Evolutionary conservation across 768 basidiomycete species (phyloP).

Genomic region (Kwoniella dendrophila): DNA sequence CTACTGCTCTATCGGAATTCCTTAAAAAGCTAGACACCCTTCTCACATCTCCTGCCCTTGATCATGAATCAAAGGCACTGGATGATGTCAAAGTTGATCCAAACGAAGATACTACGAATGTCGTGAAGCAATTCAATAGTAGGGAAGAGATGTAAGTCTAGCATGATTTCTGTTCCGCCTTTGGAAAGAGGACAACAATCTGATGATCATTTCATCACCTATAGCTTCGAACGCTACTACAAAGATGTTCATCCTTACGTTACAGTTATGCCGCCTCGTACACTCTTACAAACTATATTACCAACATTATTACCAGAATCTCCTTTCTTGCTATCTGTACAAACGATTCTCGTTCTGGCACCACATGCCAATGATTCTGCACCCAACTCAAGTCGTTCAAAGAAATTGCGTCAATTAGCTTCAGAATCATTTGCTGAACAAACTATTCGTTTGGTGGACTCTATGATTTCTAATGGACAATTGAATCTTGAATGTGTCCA

Average conservation of each 20-base stretch:
- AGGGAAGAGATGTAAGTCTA: slow-evolving; percentile 47
- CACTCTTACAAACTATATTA: slow-evolving; percentile 37
- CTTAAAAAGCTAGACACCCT: slow-evolving; percentile 49
- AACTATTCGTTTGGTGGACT: slow-evolving; percentile 36
- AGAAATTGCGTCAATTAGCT: slow-evolving; percentile 37
- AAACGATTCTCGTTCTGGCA: slow-evolving; percentile 48
- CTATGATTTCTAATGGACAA: slow-evolving; percentile 20
- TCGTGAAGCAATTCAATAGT: slow-evolving; percentile 34
- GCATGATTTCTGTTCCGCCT: background rate
- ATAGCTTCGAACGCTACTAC: slow-evolving; percentile 48
- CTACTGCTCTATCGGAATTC: slow-evolving; percentile 46
- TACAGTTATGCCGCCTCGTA: slow-evolving; percentile 49
- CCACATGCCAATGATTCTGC: slow-evolving; percentile 47
- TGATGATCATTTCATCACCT: background rate
- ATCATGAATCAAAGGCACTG: slow-evolving; percentile 10
- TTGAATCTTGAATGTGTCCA: slow-evolving; percentile 48
- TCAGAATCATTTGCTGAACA: slow-evolving; percentile 35
- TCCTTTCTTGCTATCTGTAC: slow-evolving; percentile 51
- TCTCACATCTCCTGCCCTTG: slow-evolving; percentile 22
- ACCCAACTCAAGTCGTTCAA: slow-evolving; percentile 45
- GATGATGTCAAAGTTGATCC: background rate
- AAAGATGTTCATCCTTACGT: slow-evolving; percentile 54
- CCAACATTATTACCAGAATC: slow-evolving; percentile 41
- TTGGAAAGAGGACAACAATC: background rate
- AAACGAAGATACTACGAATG: slow-evolving; percentile 36